These are phyloP conservation scores for Primulina huaijiensis DNA, from an alignment of 257 asterid genomes.

Conservation along the genomic window DNA sequence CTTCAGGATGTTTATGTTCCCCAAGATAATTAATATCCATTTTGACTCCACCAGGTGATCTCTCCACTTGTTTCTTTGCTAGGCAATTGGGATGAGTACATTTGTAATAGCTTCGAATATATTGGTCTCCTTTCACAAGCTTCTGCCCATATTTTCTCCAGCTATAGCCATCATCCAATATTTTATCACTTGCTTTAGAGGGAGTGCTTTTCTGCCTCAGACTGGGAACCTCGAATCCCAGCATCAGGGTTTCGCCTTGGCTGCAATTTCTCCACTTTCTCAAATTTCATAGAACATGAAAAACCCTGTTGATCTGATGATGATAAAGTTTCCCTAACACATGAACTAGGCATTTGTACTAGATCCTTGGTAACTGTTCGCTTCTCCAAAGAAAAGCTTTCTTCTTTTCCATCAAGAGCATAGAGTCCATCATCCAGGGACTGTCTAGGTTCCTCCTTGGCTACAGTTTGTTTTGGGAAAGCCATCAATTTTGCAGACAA, in stretches of 20 bases:
- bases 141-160: constrained; percentile 99
- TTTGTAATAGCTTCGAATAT: constrained; percentile 79
- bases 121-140: constrained; percentile 81
- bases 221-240: constrained; percentile 33
- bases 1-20: constrained; percentile 69
- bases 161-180: constrained; percentile 79
- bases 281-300: constrained; percentile 30
- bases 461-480: constrained; percentile 27
- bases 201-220: constrained; percentile 40
- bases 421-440: constrained; percentile 27
- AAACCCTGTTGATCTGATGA: constrained; percentile 31
- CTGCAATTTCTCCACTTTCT: constrained; percentile 59
- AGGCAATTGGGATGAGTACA: constrained; percentile 69
- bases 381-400: constrained; percentile 13
- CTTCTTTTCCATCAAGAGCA: constrained; percentile 25
- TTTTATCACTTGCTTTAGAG: constrained; percentile 42
- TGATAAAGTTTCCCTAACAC: constrained; percentile 28
- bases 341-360: constrained; percentile 24
- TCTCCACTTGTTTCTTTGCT: constrained; percentile 86
- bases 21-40: constrained; percentile 71
- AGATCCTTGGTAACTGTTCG: constrained; percentile 22
- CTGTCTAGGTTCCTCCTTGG: constrained; percentile 20
- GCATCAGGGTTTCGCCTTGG: constrained; percentile 51
- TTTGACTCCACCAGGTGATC: constrained; percentile 67
- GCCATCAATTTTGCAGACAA: constrained; percentile 11